These are phyloP conservation scores for Chrysoporthe deuterocubensis DNA, from an alignment of 2,329 filamentous ascomycete species.

Conservation along the genomic window DNA sequence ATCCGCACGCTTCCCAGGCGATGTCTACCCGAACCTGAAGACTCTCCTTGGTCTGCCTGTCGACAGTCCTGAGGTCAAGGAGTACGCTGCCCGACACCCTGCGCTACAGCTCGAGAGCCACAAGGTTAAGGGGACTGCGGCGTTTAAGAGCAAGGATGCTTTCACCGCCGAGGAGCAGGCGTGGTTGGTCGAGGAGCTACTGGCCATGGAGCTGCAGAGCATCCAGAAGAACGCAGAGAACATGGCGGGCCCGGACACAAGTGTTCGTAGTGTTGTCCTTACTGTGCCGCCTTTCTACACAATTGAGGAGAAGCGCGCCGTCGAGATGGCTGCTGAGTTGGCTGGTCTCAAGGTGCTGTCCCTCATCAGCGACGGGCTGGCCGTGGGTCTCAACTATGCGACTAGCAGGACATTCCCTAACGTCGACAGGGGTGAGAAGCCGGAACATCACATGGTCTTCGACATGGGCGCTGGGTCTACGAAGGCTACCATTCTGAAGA, in stretches of 20 bases:
- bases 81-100: constrained; percentile 78
- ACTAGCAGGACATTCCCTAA: constrained; percentile 88
- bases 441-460: constrained; percentile 91
- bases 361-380: constrained; percentile 85
- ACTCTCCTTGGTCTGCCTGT: constrained; percentile 77
- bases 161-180: constrained; percentile 65
- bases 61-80: constrained; percentile 63
- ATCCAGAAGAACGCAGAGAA: constrained; percentile 86
- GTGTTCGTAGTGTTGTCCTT: constrained; percentile 81
- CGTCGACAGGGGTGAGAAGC: constrained; percentile 78
- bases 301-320: constrained; percentile 82
- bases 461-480: constrained; percentile 98
- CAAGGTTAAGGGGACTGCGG: constrained; percentile 68
- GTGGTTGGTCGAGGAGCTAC: constrained; percentile 85
- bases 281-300: constrained; percentile 92
- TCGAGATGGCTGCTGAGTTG: constrained; percentile 82
- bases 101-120: constrained; percentile 70
- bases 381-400: constrained; percentile 94
- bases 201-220: constrained; percentile 96
- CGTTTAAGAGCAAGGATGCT: constrained; percentile 76
- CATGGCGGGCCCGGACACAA: constrained; percentile 75
- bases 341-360: constrained; percentile 86
- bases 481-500: constrained; percentile 85
- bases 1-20: constrained; percentile 83
- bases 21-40: constrained; percentile 96